Evolutionary conservation across 306 rosid genomes (phyloP), one percentile per base, ranked within the genome.

Genomic region (Fragaria vesca): DNA sequence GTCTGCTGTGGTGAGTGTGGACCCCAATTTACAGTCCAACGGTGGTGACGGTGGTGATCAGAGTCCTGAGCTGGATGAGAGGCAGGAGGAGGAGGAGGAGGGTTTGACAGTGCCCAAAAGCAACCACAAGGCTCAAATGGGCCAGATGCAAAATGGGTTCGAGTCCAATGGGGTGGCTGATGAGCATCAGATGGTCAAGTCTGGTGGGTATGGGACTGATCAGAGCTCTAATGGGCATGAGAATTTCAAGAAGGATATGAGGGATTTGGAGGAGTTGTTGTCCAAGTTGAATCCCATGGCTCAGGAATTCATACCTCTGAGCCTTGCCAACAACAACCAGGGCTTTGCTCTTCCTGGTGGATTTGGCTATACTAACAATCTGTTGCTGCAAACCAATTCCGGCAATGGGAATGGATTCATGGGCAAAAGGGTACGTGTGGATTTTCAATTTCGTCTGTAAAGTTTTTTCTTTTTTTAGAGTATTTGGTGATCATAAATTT

Each of bases 261-360:
- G 94, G 87, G 97, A 95, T 90, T 93, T 95, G 94, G 99, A 85
- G 62, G 97, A 93, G n/a, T 76, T 95, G 50, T 76, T 95, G 67
- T 93, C 97, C 12, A 93, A 95, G 92, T 74, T 95, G 90, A 95
- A 95, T 73, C 97, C 99, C 77, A 87, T 95, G 99, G 99, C 97
- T 67, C 89, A 95, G 90, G 99, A 95, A 69, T 95, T 93, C 86
- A 93, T 95, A 75, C 99, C 99, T 9, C 94, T 93, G 0, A 89
- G 97, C 2, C 90, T 86, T 24, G 74, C 86, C 52, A 91, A 89
- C 47, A 86, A 74, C 51, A 86, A 75, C 77, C 83, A 72, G n/a
- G 91, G 91, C 5, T 90, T 61, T 83, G 75, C 85, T 12, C 46
- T 82, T 57, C 89, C 83, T 66, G 86, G 68, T 66, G 87, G 87